phyloP scores from a whole-genome alignment of 495 filamentous ascomycete genomes.

The Tuber umbilicatum region DNA sequence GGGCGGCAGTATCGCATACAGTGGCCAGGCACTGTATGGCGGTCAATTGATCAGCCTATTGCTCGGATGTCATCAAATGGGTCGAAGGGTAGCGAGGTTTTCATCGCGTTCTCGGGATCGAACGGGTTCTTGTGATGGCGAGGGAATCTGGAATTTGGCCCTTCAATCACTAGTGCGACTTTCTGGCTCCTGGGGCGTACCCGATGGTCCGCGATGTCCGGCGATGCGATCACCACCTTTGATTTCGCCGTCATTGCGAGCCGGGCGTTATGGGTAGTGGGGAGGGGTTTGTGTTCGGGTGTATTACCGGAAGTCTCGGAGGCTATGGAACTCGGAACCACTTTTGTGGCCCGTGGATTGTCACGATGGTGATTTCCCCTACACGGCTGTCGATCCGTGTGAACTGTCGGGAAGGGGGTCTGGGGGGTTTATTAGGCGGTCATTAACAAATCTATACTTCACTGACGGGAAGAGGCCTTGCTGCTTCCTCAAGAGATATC shows the following conservation, averaged over 20 bases:
- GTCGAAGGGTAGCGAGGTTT: background rate
- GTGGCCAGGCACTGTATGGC: background rate
- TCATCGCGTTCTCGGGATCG: background rate
- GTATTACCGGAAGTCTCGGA: background rate
- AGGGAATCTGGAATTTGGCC: background rate
- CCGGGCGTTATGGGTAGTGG: background rate
- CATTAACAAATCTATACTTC: background rate
- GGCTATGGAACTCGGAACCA: background rate
- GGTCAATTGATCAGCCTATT: background rate
- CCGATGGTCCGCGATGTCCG: background rate
- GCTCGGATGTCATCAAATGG: background rate
- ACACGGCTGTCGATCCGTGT: background rate
- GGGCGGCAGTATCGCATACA: background rate
- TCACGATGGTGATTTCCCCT: too few relatives aligned
- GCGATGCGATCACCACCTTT: background rate
- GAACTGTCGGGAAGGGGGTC: background rate
- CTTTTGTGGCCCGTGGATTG: background rate
- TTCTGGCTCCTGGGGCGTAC: background rate
- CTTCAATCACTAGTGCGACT: background rate
- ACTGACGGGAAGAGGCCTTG: background rate
- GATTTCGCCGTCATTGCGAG: background rate
- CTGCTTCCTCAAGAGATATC: background rate
- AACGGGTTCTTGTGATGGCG: background rate
- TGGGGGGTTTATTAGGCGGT: background rate
- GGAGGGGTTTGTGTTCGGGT: background rate